Conservation (phyloP, 2,329 filamentous ascomycete genomes). For the Aspergillus hortae region DNA sequence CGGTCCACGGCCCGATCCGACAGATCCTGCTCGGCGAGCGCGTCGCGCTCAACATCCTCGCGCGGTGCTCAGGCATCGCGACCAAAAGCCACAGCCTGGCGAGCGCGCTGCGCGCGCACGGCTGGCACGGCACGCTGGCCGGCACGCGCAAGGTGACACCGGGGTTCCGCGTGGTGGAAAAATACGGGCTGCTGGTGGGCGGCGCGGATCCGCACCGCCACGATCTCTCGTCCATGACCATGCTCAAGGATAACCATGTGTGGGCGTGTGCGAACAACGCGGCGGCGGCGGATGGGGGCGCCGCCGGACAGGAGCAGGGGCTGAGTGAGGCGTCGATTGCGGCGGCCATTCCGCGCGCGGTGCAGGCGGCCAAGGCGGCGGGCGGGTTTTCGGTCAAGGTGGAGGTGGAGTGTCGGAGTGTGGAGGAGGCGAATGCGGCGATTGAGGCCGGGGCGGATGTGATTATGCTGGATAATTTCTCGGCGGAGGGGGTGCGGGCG, state of each 20-base stretch:
- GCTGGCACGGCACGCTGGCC: slow-evolving; percentile 80
- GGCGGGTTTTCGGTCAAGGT: slow-evolving; percentile 91
- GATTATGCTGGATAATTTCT: slow-evolving; percentile 97
- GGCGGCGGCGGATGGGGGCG: slow-evolving; percentile 19
- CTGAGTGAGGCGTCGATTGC: slow-evolving; percentile 26
- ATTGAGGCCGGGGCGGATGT: slow-evolving; percentile 89
- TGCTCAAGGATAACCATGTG: slow-evolving; percentile 99
- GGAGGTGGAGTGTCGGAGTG: slow-evolving; percentile 89
- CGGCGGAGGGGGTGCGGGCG: slow-evolving; percentile 68
- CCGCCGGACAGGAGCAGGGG: neutral
- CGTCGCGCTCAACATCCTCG: slow-evolving; percentile 85
- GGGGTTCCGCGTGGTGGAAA: slow-evolving; percentile 91
- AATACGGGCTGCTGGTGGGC: slow-evolving; percentile 95
- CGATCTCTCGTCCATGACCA: slow-evolving; percentile 91
- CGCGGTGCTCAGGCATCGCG: slow-evolving; percentile 87
- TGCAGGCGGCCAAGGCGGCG: slow-evolving; percentile 74
- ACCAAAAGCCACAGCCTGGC: slow-evolving; percentile 54
- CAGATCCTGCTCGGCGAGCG: slow-evolving; percentile 86
- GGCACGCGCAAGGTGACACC: slow-evolving; percentile 97
- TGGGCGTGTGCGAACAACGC: slow-evolving; percentile 68
- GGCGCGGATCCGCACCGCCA: slow-evolving; percentile 89
- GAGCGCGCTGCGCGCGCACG: slow-evolving; percentile 53
- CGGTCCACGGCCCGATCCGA: slow-evolving; percentile 78
- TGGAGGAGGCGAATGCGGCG: slow-evolving; percentile 86
- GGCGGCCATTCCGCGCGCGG: slow-evolving; percentile 77